Percentiles rank a stretch among this genome's conserved stretches.
These are phyloP conservation scores for Irpex sp. DNA, from an alignment of 1,284 basidiomycete genomes.

Conservation along the genomic window DNA sequence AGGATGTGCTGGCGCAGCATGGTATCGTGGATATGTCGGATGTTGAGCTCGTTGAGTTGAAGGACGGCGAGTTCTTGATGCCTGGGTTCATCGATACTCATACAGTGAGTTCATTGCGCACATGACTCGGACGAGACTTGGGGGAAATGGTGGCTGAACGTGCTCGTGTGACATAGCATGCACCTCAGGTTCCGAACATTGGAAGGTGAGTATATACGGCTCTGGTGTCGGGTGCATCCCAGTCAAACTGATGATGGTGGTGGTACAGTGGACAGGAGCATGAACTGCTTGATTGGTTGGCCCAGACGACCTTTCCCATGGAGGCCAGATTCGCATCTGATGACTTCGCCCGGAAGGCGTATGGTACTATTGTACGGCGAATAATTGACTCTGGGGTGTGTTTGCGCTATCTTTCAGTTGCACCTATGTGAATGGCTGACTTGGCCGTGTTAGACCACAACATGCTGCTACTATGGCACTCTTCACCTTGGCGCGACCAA, in stretches of 20 bases:
- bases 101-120: constrained; percentile 49
- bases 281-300: constrained; percentile 91
- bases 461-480: constrained; percentile 89
- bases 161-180: constrained; percentile 55
- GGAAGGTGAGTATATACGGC: constrained; percentile 51
- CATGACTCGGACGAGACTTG: background rate
- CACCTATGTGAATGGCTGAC: background rate
- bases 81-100: constrained; percentile 93
- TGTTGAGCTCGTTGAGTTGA: constrained; percentile 44
- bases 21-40: constrained; percentile 28
- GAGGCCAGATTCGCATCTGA: constrained; percentile 80
- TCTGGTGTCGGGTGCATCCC: background rate
- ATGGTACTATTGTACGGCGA: constrained; percentile 74
- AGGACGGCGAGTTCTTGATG: constrained; percentile 75
- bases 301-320: constrained; percentile 85
- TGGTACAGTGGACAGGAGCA: constrained; percentile 65
- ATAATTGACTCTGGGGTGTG: constrained; percentile 77
- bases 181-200: constrained; percentile 84
- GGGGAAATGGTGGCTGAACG: background rate
- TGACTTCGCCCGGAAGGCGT: constrained; percentile 69
- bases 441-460: constrained; percentile 68
- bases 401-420: constrained; percentile 8
- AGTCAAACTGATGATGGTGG: background rate
- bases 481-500: constrained; percentile 83
- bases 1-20: constrained; percentile 41